phyloP scores from a whole-genome alignment of 2,329 filamentous ascomycete genomes.

The Pseudogymnoascus sp. region DNA sequence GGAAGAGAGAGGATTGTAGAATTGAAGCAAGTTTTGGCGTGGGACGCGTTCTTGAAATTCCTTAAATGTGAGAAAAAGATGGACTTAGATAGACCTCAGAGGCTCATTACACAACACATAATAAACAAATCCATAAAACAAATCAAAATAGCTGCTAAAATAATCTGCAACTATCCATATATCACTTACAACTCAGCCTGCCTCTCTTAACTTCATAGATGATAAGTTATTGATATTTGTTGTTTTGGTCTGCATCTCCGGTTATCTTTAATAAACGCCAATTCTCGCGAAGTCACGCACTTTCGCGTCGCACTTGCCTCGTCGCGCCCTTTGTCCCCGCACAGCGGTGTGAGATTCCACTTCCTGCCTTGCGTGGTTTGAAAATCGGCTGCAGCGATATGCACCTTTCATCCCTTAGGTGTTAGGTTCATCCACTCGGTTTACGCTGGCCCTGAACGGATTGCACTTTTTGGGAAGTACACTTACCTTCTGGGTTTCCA shows the following conservation, averaged over 20 bases:
- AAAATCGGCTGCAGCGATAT: background rate
- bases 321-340: background rate
- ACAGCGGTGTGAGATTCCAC: background rate
- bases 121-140: background rate
- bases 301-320: background rate
- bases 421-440: background rate
- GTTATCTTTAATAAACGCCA: background rate
- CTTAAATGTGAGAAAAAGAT: conserved; percentile 4
- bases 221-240: background rate
- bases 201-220: background rate
- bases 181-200: background rate
- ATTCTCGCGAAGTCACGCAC: conserved; percentile 3
- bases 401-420: background rate
- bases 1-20: background rate
- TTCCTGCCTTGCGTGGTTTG: background rate
- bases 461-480: background rate
- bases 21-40: background rate
- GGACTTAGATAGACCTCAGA: background rate
- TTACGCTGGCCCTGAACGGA: background rate
- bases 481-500: background rate
- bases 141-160: background rate
- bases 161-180: background rate
- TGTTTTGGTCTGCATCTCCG: background rate
- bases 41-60: background rate
- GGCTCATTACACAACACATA: background rate